Evolutionary conservation across 352 stramenopile species (phyloP).

Genomic region (Phytophthora vignae): DNA sequence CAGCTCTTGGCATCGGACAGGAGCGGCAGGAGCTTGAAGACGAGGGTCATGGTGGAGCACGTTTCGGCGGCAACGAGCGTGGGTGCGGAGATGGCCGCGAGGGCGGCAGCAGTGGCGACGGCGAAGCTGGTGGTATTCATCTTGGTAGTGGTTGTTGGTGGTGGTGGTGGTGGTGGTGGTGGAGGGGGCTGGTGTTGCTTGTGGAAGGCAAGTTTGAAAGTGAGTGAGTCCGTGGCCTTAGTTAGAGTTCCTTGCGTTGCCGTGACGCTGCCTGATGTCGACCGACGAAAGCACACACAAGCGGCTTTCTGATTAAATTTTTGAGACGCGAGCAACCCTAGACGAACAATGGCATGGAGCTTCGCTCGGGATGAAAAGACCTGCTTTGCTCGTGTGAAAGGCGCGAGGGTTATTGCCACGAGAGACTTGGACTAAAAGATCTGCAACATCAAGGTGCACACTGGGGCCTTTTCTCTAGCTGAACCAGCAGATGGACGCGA

Average conservation of each 20-base stretch:
- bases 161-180: neutral
- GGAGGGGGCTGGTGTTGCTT: neutral
- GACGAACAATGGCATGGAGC: neutral
- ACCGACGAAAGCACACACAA: too few species aligned
- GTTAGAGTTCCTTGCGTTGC: neutral
- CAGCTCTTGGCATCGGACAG: conserved; percentile 40
- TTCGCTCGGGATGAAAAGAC: neutral
- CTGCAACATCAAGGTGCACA: neutral
- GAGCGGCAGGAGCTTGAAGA: conserved; percentile 37
- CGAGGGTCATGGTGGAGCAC: conserved; percentile 37
- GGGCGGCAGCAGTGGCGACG: conserved; percentile 25
- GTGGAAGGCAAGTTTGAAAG: neutral
- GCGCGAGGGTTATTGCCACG: neutral
- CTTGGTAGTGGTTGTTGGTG: neutral
- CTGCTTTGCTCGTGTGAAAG: neutral
- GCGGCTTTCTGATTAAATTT: neutral
- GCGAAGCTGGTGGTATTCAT: conserved; percentile 42
- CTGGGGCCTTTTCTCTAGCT: neutral
- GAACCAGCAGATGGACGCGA: conserved; percentile 1
- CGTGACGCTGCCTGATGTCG: neutral
- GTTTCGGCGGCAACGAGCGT: conserved; percentile 26
- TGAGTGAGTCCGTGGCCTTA: neutral
- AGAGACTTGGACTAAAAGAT: neutral
- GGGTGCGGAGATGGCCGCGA: conserved; percentile 19
- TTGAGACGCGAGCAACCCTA: neutral